phyloP scores from a whole-genome alignment of 306 rosid species.

The Pueraria montana region DNA sequence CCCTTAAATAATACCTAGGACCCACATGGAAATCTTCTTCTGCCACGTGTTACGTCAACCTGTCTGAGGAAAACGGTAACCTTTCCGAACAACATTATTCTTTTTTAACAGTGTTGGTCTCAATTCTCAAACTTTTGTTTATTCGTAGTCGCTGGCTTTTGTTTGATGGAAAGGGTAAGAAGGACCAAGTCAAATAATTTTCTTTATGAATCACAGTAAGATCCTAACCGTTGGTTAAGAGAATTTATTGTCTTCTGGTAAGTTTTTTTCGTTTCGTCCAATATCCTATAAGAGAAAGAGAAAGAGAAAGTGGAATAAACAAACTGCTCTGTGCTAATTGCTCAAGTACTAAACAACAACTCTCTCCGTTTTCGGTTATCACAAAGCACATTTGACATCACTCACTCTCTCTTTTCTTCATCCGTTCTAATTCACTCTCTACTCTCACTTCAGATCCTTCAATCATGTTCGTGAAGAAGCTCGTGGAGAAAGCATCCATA shows the following conservation, averaged over 20 bases:
- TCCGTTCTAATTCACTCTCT: not conserved
- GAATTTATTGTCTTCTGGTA: not conserved
- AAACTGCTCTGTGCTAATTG: constrained; percentile 49
- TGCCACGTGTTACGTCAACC: constrained; percentile 20
- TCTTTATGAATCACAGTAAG: not conserved
- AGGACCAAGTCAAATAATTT: constrained; percentile 39
- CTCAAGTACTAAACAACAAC: not conserved
- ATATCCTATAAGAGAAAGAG: not conserved
- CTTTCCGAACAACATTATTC: not conserved
- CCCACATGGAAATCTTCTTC: not conserved
- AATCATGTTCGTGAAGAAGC: constrained; percentile 81
- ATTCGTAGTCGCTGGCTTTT: constrained; percentile 23
- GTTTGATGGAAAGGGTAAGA: constrained; percentile 8
- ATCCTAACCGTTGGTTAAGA: constrained; percentile 42
- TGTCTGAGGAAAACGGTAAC: constrained; percentile 34
- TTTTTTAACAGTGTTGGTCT: not conserved
- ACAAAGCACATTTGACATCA: constrained; percentile 56
- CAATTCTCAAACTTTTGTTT: constrained; percentile 2
- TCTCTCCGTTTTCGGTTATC: constrained; percentile 57
- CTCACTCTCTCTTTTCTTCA: not conserved
- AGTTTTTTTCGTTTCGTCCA: not conserved
- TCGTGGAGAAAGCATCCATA: constrained; percentile 84
- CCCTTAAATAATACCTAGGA: not conserved
- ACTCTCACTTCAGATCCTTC: constrained; percentile 32
- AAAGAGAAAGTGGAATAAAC: constrained; percentile 49